Conservation (phyloP, 139 green algal species). For the Chlorella sorokiniana region DNA sequence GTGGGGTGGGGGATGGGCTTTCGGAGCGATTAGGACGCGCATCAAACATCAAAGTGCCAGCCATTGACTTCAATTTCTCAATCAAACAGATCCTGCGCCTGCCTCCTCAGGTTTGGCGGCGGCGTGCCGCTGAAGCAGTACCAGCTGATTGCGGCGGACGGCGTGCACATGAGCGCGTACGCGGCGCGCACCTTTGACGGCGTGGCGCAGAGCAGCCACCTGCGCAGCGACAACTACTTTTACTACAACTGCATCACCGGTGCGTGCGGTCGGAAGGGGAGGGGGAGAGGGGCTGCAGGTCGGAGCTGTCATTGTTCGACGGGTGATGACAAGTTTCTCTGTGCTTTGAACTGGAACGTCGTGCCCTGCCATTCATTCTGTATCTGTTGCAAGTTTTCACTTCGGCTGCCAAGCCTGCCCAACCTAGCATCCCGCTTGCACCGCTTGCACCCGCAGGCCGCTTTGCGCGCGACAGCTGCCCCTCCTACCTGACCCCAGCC, state of each 20-base stretch:
- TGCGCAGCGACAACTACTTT: constrained; percentile 93
- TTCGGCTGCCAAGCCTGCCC: too few relatives aligned
- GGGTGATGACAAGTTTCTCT: too few relatives aligned
- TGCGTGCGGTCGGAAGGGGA: background rate
- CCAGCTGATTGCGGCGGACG: constrained; percentile 82
- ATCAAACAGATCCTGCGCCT: background rate
- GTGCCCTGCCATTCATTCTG: background rate
- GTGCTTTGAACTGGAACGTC: background rate
- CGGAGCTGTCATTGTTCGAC: background rate
- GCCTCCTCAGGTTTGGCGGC: constrained; percentile 82
- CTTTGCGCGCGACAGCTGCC: constrained; percentile 95
- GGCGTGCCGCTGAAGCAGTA: constrained; percentile 96
- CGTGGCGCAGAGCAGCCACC: constrained; percentile 64
- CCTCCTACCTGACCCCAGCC: constrained; percentile 82
- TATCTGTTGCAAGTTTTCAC: too few relatives aligned
- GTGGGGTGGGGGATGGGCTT: background rate
- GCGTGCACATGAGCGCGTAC: constrained; percentile 87
- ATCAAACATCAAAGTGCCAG: background rate
- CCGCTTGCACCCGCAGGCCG: constrained; percentile 18
- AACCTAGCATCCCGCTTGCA: background rate
- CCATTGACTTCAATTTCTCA: background rate
- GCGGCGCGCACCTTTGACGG: constrained; percentile 87
- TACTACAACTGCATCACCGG: constrained; percentile 95
- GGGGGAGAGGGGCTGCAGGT: background rate
- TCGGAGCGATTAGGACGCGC: too few relatives aligned